Evolutionary conservation across 1,284 basidiomycete species (phyloP), one percentile per base, ranked within the genome.

Genomic region (Spongiforma sp.): DNA sequence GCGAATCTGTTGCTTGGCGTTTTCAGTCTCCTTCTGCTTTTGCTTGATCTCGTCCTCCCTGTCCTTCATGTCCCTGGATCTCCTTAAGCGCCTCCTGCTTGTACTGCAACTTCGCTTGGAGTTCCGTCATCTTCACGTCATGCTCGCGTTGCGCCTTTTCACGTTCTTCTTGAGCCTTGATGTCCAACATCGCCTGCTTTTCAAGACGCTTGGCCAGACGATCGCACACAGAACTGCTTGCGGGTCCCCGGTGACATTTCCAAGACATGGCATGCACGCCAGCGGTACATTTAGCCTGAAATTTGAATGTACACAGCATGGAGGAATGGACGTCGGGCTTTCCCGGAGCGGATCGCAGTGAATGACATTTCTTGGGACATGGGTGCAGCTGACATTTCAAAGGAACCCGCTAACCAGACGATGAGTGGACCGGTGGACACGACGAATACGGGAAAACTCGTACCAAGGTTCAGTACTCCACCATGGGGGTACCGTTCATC

Each of bases 361-460:
- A 81, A 69, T 89, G 88, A 60, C 87, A 89, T 70, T 83, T 88
- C 2, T 79, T 84, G 1, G 80, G 79, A 68, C 88, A 89, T 1
- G 24, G 9, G 66, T 89, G 87, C 8, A 81, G 12, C 7, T 81
- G 80, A 62, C 87, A 89, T 8, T 71, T 79, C n/a, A 88, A 75
- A 53, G 76, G 71, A 0, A 70, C 68, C 80, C 81, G 64, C 87
- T 88, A 32, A 36, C 59, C 36, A 52, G 6, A 17, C 4, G 17
- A 33, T 65, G 24, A 62, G 43, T 33, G 52, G 62, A 63, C 43
- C 32, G 50, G 63, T 55, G n/a, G 12, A 32, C 48, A 39, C 56
- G 50, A 3, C 32, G 28, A 50, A 59, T 10, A 17, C 17, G 10
- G 8, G 4, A 37, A 33, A 41, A 33, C 8, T 39, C 32, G 57